Evolutionary conservation across 176 grass and related monocot genomes (phyloP), one percentile per base, ranked within the genome.

Genomic region (Metroxylon sagu): DNA sequence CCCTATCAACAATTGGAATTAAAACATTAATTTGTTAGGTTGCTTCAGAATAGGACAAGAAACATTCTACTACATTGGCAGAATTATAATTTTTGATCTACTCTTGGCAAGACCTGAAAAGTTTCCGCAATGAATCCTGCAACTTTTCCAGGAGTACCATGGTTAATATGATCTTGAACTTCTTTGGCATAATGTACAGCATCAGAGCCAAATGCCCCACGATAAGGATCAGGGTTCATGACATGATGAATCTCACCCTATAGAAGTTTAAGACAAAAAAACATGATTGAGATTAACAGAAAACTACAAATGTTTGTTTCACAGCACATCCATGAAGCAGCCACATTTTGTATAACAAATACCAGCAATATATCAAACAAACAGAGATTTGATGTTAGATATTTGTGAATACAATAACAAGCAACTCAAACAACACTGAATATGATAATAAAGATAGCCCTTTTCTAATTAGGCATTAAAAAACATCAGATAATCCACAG

Each of bases 191-290:
- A 98, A 73, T 62, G 28, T 74, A 57, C 43, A 18, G 78, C 81
- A 68, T 98, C 84, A 62, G 81, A 85, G 26, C 81, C 87, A 54
- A 98, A 98, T 67, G 62, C 66, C 57, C 93, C 93, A 19, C 63
- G 73, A 52, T 98, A 98, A 54, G 87, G 93, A 61, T 98, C 82
- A 57, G 88, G 93, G 61, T 98, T 88, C 87, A 92, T 98, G 71
- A 98, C 84, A 83, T 92, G 88, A 77, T 92, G 81, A 77, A 98
- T 92, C 52, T 98, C 93, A 62, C 88, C 93, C 93, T 98, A 79
- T 18, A 66, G 70, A 65, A 63, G 5, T 67, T 73, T 16, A 49
- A 49, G 4, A 39, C 6, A 21, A 2, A 30, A 51, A 59, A 28
- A 17, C 6, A 50, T 19, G 16, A 51, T 16, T 3, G 8, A 18